phyloP scores from a whole-genome alignment of 331 rosid genomes.

The Spiraea crenata region DNA sequence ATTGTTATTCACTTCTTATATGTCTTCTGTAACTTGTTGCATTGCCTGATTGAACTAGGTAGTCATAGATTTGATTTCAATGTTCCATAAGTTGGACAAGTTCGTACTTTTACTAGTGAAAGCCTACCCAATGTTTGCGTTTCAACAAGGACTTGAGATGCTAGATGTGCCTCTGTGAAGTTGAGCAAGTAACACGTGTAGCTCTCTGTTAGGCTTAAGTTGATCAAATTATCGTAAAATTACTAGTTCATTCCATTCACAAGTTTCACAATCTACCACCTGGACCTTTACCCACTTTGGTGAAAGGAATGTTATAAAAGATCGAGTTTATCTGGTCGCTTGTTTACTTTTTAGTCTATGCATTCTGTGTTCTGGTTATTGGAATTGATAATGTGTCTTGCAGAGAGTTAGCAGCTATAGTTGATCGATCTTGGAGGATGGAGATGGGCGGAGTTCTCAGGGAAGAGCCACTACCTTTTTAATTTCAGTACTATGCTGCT shows the following conservation, averaged over 20 bases:
- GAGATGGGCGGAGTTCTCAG: slow-evolving; percentile 88
- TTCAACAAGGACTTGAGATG: not conserved
- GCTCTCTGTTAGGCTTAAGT: not conserved
- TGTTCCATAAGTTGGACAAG: not conserved
- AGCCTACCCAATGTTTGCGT: not conserved
- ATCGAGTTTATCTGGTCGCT: slow-evolving; percentile 2
- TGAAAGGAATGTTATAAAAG: not conserved
- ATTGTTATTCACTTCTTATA: slow-evolving; percentile 14
- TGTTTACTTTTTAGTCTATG: slow-evolving; percentile 8
- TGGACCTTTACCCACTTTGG: not conserved
- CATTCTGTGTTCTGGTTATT: slow-evolving; percentile 28
- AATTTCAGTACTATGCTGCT: slow-evolving; percentile 24
- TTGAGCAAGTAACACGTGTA: not conserved
- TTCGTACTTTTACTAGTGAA: not conserved
- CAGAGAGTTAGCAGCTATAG: slow-evolving; percentile 82
- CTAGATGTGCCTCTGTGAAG: not conserved
- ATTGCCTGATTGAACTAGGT: not conserved
- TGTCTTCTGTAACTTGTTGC: not conserved
- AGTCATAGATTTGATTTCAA: not conserved
- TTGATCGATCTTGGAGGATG: slow-evolving; percentile 86
- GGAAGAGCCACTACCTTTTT: slow-evolving; percentile 57
- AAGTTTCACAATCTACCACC: not conserved
- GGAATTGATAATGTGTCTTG: slow-evolving; percentile 30
- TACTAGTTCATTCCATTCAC: not conserved
- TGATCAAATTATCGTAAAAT: not conserved